Evolutionary conservation across 2,329 filamentous ascomycete genomes (phyloP).

Genomic region (Sarocladiaceae sp.): DNA sequence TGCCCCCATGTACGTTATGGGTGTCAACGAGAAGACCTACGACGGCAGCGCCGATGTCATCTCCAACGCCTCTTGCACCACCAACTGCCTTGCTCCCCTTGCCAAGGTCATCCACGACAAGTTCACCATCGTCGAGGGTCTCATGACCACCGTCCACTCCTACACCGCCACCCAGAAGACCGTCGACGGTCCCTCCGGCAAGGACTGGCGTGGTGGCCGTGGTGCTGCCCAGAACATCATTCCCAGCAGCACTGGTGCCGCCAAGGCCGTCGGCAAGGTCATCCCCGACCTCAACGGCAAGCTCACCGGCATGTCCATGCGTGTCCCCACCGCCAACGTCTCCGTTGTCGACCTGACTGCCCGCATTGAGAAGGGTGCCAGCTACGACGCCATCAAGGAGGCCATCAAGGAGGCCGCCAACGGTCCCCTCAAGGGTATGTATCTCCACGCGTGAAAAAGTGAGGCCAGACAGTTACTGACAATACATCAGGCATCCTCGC

Average conservation of each 20-base stretch:
- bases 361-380: conserved; percentile 85
- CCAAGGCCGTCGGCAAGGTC: conserved; percentile 99
- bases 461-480: conserved; percentile 14
- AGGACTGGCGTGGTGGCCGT: conserved; percentile 99
- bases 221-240: conserved; percentile 99
- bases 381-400: conserved; percentile 88
- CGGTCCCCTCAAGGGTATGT: conserved; percentile 82
- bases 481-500: conserved; percentile 67
- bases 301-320: conserved; percentile 99
- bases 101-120: conserved; percentile 99
- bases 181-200: conserved; percentile 92
- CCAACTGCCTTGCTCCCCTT: conserved; percentile 98
- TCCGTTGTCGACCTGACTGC: conserved; percentile 96
- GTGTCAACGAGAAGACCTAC: conserved; percentile 95
- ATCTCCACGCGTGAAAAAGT: not conserved
- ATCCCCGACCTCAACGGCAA: conserved; percentile 97
- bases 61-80: conserved; percentile 99
- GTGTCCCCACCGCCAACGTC: conserved; percentile 97
- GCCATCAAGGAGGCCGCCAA: conserved; percentile 83
- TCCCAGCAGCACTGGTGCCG: conserved; percentile 96
- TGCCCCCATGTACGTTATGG: conserved; percentile 99
- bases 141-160: conserved; percentile 99
- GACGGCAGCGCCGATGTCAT: conserved; percentile 85
- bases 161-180: conserved; percentile 99
- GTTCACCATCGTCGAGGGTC: conserved; percentile 93